Percentiles rank a stretch among this genome's conserved stretches.
phyloP scores from a whole-genome alignment of 345 rosid species.

The Populus pruinosa region DNA sequence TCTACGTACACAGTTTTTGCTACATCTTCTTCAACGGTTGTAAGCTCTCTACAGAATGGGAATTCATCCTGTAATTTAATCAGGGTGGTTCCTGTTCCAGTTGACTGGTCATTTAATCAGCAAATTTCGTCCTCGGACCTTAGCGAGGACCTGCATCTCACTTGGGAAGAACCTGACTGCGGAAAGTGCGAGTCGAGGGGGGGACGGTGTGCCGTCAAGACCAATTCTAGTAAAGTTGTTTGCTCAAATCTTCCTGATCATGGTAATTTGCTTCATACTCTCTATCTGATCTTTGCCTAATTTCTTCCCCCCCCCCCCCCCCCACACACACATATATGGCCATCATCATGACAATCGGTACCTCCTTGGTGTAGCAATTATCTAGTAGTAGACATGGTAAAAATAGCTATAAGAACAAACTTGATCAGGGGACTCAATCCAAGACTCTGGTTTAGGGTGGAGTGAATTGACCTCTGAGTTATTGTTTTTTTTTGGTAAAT shows the following conservation, averaged over 20 bases:
- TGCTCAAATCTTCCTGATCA: constrained; percentile 36
- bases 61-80: constrained; percentile 31
- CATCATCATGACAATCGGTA: background rate
- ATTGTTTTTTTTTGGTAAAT: too few relatives aligned
- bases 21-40: constrained; percentile 36
- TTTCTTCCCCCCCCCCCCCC: background rate
- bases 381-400: too few relatives aligned
- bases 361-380: background rate
- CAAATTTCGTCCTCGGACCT: constrained; percentile 44
- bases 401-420: too few relatives aligned
- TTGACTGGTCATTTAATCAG: constrained; percentile 48
- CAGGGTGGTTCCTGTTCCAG: constrained; percentile 43
- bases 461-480: too few relatives aligned
- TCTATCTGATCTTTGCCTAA: background rate
- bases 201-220: constrained; percentile 55
- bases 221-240: constrained; percentile 38
- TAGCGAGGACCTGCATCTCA: constrained; percentile 33
- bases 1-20: constrained; percentile 53
- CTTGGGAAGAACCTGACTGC: constrained; percentile 51
- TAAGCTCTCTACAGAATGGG: constrained; percentile 10
- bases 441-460: too few relatives aligned
- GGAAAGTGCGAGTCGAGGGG: constrained; percentile 47
- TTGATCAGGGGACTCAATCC: too few relatives aligned
- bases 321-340: too few relatives aligned
- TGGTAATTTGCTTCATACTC: constrained; percentile 35